Evolutionary conservation across 2,329 filamentous ascomycete species (phyloP), one percentile per base, ranked within the genome.

Genomic region (Aplosporella prunicola): DNA sequence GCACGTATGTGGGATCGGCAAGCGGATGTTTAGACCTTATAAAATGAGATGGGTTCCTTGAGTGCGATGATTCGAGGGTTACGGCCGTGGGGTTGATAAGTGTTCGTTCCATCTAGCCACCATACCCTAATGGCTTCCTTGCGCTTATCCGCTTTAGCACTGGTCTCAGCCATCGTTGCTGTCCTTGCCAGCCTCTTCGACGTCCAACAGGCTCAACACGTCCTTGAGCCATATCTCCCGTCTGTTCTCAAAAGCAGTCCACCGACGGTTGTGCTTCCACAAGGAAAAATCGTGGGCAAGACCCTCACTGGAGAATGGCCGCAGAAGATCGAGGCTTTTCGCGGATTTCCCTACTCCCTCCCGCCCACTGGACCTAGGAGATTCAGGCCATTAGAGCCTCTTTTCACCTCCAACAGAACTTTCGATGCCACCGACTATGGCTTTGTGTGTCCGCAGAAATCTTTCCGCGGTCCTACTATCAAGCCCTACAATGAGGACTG

Each of bases 401-500:
- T 50, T 8, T 26, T 35, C 33, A 27, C 26, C 11, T 41, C 40
- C 10, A 42, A 42, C 3, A 41, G 24, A 2, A 45, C 46, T 26
- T 37, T 35, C 20, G 39, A 52, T 27, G 49, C 47, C 2, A 38
- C 42, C 3, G 27, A 40, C 7, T 51, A 45, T 31, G 48, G 48
- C 8, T 42, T 43, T 7, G 40, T 43, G n/a, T 49, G 47, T 8
- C 47, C 47, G 25, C 47, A 43, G 9, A 42, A 48, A 16, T 41
- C 48, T 6, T 43, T 51, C 25, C 28, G 45, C 10, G 47, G 47
- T 16, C 47, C 45, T 16, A 13, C 25, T 9, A n/a, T n/a, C n/a
- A 32, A 27, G 9, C 14, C 45, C 2, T 44, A 49, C 13, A 49
- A 41, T 23, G 49, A 51, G 37, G 48, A 51, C 22, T 51, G 49